A percentile compares a stretch with the other conserved stretches of the same genome.
Conservation (phyloP, 495 filamentous ascomycete genomes). For the Neurospora sp. region DNA sequence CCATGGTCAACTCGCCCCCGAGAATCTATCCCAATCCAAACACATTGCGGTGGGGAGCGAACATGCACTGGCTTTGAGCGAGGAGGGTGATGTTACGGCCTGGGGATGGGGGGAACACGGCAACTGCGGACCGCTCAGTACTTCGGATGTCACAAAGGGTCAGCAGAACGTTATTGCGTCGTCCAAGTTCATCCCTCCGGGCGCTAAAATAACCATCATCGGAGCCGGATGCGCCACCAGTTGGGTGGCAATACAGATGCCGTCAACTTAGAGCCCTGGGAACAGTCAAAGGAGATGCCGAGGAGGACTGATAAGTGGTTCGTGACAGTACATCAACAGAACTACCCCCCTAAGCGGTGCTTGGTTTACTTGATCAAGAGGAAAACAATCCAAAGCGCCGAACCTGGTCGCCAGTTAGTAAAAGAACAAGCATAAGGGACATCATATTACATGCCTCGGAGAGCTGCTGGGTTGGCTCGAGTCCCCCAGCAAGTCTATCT, state of each 20-base stretch:
- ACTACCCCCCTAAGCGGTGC: background rate
- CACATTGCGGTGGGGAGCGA: slow-evolving; percentile 76
- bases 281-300: background rate
- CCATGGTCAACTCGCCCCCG: slow-evolving; percentile 67
- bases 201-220: slow-evolving; percentile 41
- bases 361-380: slow-evolving; percentile 4
- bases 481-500: slow-evolving; percentile 21
- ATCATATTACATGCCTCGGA: slow-evolving; percentile 38
- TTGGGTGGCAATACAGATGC: slow-evolving; percentile 50
- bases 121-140: slow-evolving; percentile 72
- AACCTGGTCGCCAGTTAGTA: slow-evolving; percentile 28
- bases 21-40: slow-evolving; percentile 37
- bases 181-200: slow-evolving; percentile 34
- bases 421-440: background rate
- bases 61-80: slow-evolving; percentile 62
- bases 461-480: slow-evolving; percentile 59
- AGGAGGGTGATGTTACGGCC: slow-evolving; percentile 50
- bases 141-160: slow-evolving; percentile 50
- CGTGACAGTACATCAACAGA: background rate
- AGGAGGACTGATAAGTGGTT: background rate
- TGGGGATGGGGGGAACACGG: slow-evolving; percentile 99
- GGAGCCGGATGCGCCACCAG: slow-evolving; percentile 85
- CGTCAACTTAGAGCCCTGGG: background rate
- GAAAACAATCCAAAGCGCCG: slow-evolving; percentile 43
- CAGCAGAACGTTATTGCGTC: slow-evolving; percentile 52